These are phyloP conservation scores for Onygenales sp. DNA, from an alignment of 2,329 filamentous ascomycete genomes.

Conservation along the genomic window DNA sequence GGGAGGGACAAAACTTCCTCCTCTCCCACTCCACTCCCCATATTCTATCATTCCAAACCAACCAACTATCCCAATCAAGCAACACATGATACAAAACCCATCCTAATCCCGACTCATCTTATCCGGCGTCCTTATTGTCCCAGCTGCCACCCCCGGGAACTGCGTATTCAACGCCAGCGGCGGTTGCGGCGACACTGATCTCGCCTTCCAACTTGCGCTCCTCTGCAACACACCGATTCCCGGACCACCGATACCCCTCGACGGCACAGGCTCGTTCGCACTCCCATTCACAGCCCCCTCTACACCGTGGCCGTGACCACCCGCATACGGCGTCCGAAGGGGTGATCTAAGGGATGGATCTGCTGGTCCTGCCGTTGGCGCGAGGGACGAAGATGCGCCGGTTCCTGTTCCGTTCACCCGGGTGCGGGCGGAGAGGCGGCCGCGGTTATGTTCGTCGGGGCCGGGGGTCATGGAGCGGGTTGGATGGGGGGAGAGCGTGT, in stretches of 20 bases:
- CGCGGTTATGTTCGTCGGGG: not conserved
- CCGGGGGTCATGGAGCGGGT: not conserved
- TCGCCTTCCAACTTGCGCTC: not conserved
- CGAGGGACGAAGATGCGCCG: not conserved
- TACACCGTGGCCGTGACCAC: not conserved
- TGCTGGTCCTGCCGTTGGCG: not conserved
- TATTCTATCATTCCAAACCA: too few species aligned
- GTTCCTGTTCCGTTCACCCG: not conserved
- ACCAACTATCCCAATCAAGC: too few species aligned
- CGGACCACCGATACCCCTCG: not conserved
- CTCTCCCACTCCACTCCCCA: too few species aligned
- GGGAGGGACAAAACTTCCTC: too few species aligned
- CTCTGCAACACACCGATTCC: not conserved
- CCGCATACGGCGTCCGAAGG: not conserved
- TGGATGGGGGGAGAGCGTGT: not conserved
- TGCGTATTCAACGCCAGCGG: not conserved
- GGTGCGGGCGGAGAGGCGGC: not conserved
- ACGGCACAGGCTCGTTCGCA: not conserved
- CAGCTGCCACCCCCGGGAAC: not conserved
- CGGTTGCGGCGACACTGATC: not conserved
- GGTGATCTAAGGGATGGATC: not conserved
- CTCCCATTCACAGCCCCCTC: not conserved
- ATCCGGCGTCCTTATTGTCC: not conserved
- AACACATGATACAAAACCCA: too few species aligned
- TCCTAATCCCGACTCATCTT: slow-evolving; percentile 2